Conservation (phyloP, 371 early-diverging fungal species). For the Umbelopsis sp. region DNA sequence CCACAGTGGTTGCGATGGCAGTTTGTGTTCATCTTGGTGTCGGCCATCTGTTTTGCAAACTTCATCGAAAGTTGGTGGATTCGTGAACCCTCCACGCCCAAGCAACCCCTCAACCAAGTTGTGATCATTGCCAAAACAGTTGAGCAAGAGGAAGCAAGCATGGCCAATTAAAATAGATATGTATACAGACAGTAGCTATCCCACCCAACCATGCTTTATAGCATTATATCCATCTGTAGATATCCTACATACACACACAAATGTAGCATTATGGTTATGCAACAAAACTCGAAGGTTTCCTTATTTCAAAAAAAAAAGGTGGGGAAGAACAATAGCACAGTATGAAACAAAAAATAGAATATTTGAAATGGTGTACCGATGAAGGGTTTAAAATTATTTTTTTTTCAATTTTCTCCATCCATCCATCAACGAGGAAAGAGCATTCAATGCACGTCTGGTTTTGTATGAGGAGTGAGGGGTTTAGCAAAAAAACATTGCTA, state of each 20-base stretch:
- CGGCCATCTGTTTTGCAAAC: neutral
- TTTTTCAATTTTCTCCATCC: too few relatives aligned
- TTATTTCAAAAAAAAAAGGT: too few relatives aligned
- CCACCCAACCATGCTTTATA: neutral
- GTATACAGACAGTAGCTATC: neutral
- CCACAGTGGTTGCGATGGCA: slow-evolving; percentile 9
- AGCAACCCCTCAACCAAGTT: neutral
- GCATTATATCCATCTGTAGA: neutral
- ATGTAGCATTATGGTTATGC: too few relatives aligned
- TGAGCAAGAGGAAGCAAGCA: neutral
- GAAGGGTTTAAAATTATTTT: too few relatives aligned
- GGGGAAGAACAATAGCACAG: too few relatives aligned
- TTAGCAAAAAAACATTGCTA: neutral
- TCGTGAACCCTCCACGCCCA: neutral
- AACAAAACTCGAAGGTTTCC: too few relatives aligned
- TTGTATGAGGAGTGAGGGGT: too few relatives aligned
- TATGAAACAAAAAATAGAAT: too few relatives aligned
- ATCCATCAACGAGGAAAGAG: too few relatives aligned
- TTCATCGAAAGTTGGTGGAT: slow-evolving; percentile 12
- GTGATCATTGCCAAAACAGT: neutral
- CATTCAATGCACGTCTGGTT: too few relatives aligned
- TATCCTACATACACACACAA: too few relatives aligned
- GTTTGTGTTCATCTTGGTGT: slow-evolving; percentile 4
- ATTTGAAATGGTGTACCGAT: too few relatives aligned
- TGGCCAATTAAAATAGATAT: neutral